phyloP scores from a whole-genome alignment of 2,329 filamentous ascomycete species.

The Aspergillus niger region DNA sequence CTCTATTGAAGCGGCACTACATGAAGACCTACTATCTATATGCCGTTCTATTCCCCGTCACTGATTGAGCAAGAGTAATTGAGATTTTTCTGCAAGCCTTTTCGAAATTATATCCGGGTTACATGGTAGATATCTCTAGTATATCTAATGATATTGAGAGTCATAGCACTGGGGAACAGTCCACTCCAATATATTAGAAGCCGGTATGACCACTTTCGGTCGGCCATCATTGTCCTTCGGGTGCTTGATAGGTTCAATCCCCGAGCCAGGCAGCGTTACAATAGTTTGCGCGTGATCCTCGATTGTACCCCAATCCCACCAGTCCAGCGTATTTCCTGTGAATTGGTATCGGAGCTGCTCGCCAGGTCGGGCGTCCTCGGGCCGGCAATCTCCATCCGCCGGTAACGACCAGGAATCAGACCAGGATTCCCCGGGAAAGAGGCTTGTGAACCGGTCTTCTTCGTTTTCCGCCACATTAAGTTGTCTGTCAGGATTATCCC shows the following conservation, averaged over 20 bases:
- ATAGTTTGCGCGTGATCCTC: constrained; percentile 7
- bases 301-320: constrained; percentile 8
- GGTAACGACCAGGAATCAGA: neutral
- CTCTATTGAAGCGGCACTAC: too few species aligned
- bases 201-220: constrained; percentile 9
- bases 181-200: constrained; percentile 4
- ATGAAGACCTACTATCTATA: too few species aligned
- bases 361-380: constrained; percentile 3
- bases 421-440: constrained; percentile 9
- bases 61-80: too few species aligned
- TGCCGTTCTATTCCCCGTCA: too few species aligned
- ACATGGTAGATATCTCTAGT: too few species aligned
- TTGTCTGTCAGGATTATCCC: constrained; percentile 6
- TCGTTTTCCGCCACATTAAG: neutral
- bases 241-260: constrained; percentile 3
- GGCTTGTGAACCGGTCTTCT: neutral
- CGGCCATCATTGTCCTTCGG: constrained; percentile 6
- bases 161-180: neutral
- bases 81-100: too few species aligned
- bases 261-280: constrained; percentile 12
- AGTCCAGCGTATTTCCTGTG: constrained; percentile 9
- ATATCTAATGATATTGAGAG: too few species aligned
- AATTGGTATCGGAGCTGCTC: constrained; percentile 12
- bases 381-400: neutral
- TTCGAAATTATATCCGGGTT: too few species aligned